Evolutionary conservation across 169 alveolate genomes (phyloP), one percentile per base, ranked within the genome.

Genomic region (Eimeria praecox): DNA sequence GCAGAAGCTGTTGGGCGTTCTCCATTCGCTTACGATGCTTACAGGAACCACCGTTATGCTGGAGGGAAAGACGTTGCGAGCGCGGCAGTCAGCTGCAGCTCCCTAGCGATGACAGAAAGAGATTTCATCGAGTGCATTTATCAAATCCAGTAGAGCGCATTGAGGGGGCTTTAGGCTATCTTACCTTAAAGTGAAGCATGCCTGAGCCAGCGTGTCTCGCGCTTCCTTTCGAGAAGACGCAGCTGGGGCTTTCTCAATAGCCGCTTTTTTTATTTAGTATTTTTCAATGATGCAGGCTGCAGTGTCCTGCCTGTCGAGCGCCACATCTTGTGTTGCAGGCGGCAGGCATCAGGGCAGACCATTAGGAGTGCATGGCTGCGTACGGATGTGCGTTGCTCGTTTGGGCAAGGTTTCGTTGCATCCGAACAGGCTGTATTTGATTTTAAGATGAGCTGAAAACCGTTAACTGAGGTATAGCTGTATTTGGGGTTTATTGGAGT

Each of bases 41-140:
- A 78, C 64, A 10, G 3, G 62, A 46, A 78, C 6, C 88, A 78
- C 64, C 88, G 88, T n/a, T 78, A 78, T 27, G 88, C 88, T 78
- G 88, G 66, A 49, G 88, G 88, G 9, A 78, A 30, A 66, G 88
- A 78, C 66, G 88, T 44, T 42, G 88, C 88, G 27, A 78, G 88
- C 88, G 44, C 44, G 2, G 88, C 88, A 78, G 44, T 46, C 88
- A 78, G 88, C 42, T 78, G 88, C 64, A 9, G 88, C 66, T 78
- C 88, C 69, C 88, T 78, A 3, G 66, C 66, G 40, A 10, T 49
- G 64, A 78, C 88, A 27, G 66, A 78, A 78, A 66, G 46, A n/a
- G 88, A 78, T 42, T 78, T 78, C n/a, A 6, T 78, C 38, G 66
- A 49, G 88, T 78, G 88, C 40, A 78, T 78, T 49, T 6, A 27